Evolutionary conservation across 2,329 filamentous ascomycete genomes (phyloP), one percentile per base, ranked within the genome.

Genomic region (Coniochaeta ligniaria): DNA sequence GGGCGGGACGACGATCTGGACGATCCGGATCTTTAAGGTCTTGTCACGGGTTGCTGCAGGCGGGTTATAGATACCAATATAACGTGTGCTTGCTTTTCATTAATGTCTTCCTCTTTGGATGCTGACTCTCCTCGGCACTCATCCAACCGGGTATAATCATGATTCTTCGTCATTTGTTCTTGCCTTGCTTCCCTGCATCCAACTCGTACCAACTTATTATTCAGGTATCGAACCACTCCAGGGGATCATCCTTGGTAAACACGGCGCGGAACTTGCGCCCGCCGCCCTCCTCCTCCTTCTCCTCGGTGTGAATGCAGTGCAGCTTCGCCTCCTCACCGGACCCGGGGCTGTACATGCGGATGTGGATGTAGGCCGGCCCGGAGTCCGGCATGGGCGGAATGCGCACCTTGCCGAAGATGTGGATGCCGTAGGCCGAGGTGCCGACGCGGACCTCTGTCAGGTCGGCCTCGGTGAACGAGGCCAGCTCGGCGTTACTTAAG

Each of bases 1-100:
- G 90, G 81, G 4, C 83, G 85, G 64, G 91, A 95, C 58, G 86
- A 87, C 63, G 86, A 86, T 20, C 75, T 75, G 57, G 60, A 64
- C 24, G 64, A 64, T 26, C 60, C 54, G 2, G 26, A 38, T 22
- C 54, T 35, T 6, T 57, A 38, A 22, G 17, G 12, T 38, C 5
- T 33, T 35, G 20, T 62, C 60, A 61, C 24, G 45, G 43, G 61
- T 28, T 22, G 59, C 33, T 56, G 17, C 22, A 61, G 52, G 9
- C 54, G 60, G 35, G 26, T 43, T 41, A 24, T 59, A 45, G 20
- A 58, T 35, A 45, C 36, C 54, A 57, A 20, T 38, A 38, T 36
- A 41, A 14, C n/a, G 9, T 38, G 33, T 41, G 12, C 4, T 57
- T 26, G 3, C 22, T 38, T 26, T 47, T 6, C 28, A n/a, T 43